Conservation (phyloP, 345 rosid species). For the Salix udensis region DNA sequence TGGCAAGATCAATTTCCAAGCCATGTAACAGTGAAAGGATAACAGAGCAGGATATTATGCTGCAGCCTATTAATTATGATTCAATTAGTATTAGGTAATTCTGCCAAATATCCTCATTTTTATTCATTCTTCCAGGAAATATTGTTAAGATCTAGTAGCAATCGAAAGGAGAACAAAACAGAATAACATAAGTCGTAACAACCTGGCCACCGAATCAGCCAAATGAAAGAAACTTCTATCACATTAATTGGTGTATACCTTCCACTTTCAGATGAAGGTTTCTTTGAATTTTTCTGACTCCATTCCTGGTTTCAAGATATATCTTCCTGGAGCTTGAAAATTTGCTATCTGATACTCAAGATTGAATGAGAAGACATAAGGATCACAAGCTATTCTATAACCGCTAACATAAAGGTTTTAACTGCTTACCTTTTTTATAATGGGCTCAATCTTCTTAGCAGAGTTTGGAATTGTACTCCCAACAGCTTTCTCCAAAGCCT, state of each 20-base stretch:
- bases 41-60: background rate
- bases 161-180: slow-evolving; percentile 2
- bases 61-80: background rate
- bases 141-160: slow-evolving; percentile 2
- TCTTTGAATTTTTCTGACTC: slow-evolving; percentile 62
- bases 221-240: slow-evolving; percentile 9
- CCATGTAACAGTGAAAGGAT: too few species aligned
- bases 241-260: slow-evolving; percentile 45
- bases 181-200: background rate
- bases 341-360: slow-evolving; percentile 66
- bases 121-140: background rate
- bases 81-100: too few species aligned
- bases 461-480: slow-evolving; percentile 59
- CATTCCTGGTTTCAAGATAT: slow-evolving; percentile 63
- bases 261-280: slow-evolving; percentile 59
- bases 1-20: too few species aligned
- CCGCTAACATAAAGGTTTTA: slow-evolving; percentile 23
- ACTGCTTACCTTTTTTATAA: slow-evolving; percentile 63
- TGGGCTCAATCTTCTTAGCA: slow-evolving; percentile 61
- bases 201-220: slow-evolving; percentile 1
- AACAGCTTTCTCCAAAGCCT: slow-evolving; percentile 86
- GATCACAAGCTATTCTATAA: slow-evolving; percentile 17
- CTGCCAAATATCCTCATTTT: background rate
- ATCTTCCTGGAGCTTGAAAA: slow-evolving; percentile 76
- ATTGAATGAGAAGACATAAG: slow-evolving; percentile 28